phyloP scores from a whole-genome alignment of 2,329 filamentous ascomycete species.

The Hansfordia pulvinata region DNA sequence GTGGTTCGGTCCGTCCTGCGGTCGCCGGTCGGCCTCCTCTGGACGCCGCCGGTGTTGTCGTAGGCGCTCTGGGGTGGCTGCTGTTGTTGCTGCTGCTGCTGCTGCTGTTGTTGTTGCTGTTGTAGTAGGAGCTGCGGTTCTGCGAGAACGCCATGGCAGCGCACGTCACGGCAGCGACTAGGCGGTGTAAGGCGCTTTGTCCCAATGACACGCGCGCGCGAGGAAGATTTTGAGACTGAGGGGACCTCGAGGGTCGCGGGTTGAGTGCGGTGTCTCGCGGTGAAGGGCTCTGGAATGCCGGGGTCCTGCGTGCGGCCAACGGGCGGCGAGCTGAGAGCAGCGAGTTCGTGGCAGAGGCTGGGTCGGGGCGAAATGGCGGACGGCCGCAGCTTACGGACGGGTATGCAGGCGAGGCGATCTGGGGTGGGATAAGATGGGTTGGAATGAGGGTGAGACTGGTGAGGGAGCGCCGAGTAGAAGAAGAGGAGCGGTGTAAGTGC shows the following conservation, averaged over 20 bases:
- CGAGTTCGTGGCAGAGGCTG: background rate
- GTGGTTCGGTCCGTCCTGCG: slow-evolving; percentile 36
- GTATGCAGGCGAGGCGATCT: background rate
- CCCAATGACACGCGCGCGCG: no score
- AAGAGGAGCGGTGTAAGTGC: no score
- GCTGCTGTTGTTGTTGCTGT: slow-evolving; percentile 2
- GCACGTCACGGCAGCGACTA: no score
- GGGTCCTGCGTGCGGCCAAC: no score
- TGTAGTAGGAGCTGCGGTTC: slow-evolving; percentile 40
- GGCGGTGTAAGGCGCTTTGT: no score
- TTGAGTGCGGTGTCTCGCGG: no score
- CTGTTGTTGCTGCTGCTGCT: slow-evolving; percentile 11
- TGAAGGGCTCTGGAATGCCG: no score
- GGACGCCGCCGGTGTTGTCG: slow-evolving; percentile 23
- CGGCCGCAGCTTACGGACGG: background rate
- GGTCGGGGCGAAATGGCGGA: background rate
- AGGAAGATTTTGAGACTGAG: no score
- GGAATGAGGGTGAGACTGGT: slow-evolving; percentile 1
- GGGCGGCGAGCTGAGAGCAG: no score
- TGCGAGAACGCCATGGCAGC: slow-evolving; percentile 35
- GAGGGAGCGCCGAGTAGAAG: no score
- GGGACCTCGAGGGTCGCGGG: no score
- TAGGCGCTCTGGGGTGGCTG: slow-evolving; percentile 20
- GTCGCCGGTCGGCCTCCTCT: slow-evolving; percentile 20
- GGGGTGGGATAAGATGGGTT: background rate